These are phyloP conservation scores for Xerocomus minutiporus DNA, from an alignment of 1,284 basidiomycete species.

Conservation along the genomic window DNA sequence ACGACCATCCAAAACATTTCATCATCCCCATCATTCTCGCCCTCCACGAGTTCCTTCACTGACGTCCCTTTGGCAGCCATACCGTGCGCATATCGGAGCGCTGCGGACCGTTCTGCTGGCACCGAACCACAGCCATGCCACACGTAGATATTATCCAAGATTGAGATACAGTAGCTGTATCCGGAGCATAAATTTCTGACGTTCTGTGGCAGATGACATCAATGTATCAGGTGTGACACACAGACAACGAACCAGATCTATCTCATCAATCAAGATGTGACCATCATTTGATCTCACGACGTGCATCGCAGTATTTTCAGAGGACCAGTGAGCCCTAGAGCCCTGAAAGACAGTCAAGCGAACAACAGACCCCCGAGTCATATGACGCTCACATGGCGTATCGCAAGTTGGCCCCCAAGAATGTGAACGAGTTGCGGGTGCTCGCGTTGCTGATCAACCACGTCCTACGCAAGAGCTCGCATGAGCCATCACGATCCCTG, in stretches of 20 bases:
- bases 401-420: slow-evolving; percentile 62
- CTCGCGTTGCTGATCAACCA: slow-evolving; percentile 57
- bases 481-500: background rate
- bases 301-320: slow-evolving; percentile 79
- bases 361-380: slow-evolving; percentile 1
- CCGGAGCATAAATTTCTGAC: slow-evolving; percentile 71
- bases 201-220: slow-evolving; percentile 37
- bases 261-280: slow-evolving; percentile 62
- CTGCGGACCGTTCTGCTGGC: slow-evolving; percentile 52
- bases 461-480: slow-evolving; percentile 35
- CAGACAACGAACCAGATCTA: slow-evolving; percentile 56
- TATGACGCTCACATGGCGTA: slow-evolving; percentile 54
- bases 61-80: slow-evolving; percentile 39
- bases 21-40: slow-evolving; percentile 53
- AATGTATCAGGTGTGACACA: background rate
- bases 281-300: slow-evolving; percentile 51
- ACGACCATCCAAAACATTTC: slow-evolving; percentile 83
- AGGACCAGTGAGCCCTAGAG: slow-evolving; percentile 63
- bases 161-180: slow-evolving; percentile 69
- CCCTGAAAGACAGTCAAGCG: slow-evolving; percentile 42
- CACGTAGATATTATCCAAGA: slow-evolving; percentile 66
- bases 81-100: slow-evolving; percentile 52
- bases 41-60: slow-evolving; percentile 56
- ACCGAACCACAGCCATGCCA: slow-evolving; percentile 74
- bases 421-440: slow-evolving; percentile 55